phyloP scores from a whole-genome alignment of 768 basidiomycete species.

The Pulveroboletus sp. region DNA sequence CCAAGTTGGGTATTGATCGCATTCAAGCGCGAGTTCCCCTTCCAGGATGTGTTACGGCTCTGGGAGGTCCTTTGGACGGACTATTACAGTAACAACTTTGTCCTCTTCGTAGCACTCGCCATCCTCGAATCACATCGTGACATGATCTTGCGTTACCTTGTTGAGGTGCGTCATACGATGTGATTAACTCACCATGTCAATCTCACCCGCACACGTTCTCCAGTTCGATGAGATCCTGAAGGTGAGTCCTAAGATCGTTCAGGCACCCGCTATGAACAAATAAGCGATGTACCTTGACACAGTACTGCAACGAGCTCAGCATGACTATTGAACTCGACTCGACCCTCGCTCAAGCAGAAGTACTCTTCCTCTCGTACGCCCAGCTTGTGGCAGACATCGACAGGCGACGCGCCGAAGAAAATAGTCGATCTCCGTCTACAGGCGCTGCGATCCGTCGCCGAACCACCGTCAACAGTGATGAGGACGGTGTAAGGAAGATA shows the following conservation, averaged over 20 bases:
- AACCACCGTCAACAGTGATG: constrained; percentile 9
- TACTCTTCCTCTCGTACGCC: constrained; percentile 88
- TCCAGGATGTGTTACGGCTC: constrained; percentile 81
- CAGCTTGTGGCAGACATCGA: constrained; percentile 89
- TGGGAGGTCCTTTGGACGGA: constrained; percentile 97
- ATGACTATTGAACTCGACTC: constrained; percentile 97
- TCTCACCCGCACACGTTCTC: constrained; percentile 2
- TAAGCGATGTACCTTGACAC: constrained; percentile 23
- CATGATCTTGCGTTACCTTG: constrained; percentile 90
- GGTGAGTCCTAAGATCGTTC: constrained; percentile 14
- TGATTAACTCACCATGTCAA: not conserved
- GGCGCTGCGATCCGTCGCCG: constrained; percentile 35
- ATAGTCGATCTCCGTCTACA: constrained; percentile 14
- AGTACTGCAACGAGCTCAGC: constrained; percentile 91
- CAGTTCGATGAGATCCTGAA: constrained; percentile 58
- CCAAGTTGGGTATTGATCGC: constrained; percentile 83
- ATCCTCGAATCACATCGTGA: constrained; percentile 94
- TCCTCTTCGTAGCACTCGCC: constrained; percentile 92
- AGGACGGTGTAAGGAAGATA: constrained; percentile 16
- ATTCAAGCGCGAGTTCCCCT: constrained; percentile 96
- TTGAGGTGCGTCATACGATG: constrained; percentile 60
- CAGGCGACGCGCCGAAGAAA: constrained; percentile 63
- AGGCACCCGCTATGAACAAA: not conserved
- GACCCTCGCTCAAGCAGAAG: constrained; percentile 94
- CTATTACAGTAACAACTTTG: constrained; percentile 81